A percentile compares a stretch with the other conserved stretches of the same genome.
These are phyloP conservation scores for Hymenoscyphus salicellus DNA, from an alignment of 2,329 filamentous ascomycete species.

Conservation along the genomic window DNA sequence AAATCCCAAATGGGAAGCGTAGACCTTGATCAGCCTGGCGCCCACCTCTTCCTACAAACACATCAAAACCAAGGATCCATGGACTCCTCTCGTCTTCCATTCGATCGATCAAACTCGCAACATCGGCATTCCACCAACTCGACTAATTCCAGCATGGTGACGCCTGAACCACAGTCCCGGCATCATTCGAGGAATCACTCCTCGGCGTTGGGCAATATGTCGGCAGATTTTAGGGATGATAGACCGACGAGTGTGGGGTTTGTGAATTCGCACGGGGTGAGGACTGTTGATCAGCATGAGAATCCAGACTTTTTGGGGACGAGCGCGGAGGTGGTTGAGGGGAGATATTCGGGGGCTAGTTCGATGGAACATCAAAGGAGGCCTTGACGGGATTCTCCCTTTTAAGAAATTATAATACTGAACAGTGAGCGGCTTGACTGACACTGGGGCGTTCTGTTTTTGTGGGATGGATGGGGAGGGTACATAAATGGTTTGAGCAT, in stretches of 20 bases:
- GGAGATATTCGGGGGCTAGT: constrained; percentile 23
- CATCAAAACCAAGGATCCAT: constrained; percentile 26
- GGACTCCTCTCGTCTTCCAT: constrained; percentile 48
- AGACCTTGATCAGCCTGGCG: constrained; percentile 20
- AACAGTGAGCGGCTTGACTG: not conserved
- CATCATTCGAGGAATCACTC: constrained; percentile 40
- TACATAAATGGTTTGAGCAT: not conserved
- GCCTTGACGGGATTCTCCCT: not conserved
- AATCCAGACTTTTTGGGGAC: constrained; percentile 50
- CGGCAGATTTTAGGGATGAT: constrained; percentile 43
- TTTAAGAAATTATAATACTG: not conserved
- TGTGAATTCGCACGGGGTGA: constrained; percentile 58
- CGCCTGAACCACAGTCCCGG: constrained; percentile 44
- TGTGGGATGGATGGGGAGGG: not conserved
- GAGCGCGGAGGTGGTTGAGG: constrained; percentile 56
- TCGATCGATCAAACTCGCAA: constrained; percentile 53
- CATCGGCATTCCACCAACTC: constrained; percentile 51
- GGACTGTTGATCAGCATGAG: constrained; percentile 50
- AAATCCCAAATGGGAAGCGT: constrained; percentile 29
- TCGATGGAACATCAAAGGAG: constrained; percentile 24
- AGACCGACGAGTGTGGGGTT: constrained; percentile 54
- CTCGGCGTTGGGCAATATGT: constrained; percentile 25
- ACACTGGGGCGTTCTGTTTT: not conserved
- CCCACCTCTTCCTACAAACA: constrained; percentile 13
- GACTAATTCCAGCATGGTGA: constrained; percentile 49